Percentiles rank a stretch among this genome's conserved stretches.
Conservation (phyloP, 768 basidiomycete species). For the Mycena galopus region DNA sequence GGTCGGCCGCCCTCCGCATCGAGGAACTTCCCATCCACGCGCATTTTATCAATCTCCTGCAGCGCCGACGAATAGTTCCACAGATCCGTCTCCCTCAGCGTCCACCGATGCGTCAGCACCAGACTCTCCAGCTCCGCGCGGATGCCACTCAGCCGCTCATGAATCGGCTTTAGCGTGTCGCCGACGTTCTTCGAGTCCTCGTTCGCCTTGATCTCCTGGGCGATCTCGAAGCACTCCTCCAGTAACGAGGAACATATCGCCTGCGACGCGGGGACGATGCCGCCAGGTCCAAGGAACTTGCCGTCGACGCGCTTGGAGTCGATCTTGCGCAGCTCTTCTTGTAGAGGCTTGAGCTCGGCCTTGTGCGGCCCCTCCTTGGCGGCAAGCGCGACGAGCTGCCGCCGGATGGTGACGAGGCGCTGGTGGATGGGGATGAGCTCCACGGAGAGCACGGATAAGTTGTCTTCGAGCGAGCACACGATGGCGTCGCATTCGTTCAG, state of each 20-base stretch:
- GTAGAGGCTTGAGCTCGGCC: slow-evolving; percentile 88
- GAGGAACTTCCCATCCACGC: slow-evolving; percentile 96
- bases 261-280: slow-evolving; percentile 91
- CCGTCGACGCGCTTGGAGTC: slow-evolving; percentile 98
- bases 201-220: slow-evolving; percentile 94
- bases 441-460: slow-evolving; percentile 86
- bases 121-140: slow-evolving; percentile 91
- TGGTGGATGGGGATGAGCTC: slow-evolving; percentile 95
- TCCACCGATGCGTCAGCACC: slow-evolving; percentile 97
- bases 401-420: slow-evolving; percentile 86
- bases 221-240: slow-evolving; percentile 96
- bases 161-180: slow-evolving; percentile 89
- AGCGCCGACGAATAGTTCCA: slow-evolving; percentile 94
- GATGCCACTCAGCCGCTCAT: slow-evolving; percentile 90
- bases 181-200: slow-evolving; percentile 92
- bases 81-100: slow-evolving; percentile 91
- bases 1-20: slow-evolving; percentile 94
- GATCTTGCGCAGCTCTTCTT: slow-evolving; percentile 94
- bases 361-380: slow-evolving; percentile 90
- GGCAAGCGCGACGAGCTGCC: slow-evolving; percentile 89
- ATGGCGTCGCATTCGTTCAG: slow-evolving; percentile 90
- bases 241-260: slow-evolving; percentile 92
- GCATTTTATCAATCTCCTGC: slow-evolving; percentile 97
- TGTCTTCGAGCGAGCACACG: slow-evolving; percentile 83
- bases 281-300: slow-evolving; percentile 93